A percentile compares a stretch with the other conserved stretches of the same genome.
Evolutionary conservation across 495 filamentous ascomycete species (phyloP).

Genomic region (Aspergillus homomorphus): DNA sequence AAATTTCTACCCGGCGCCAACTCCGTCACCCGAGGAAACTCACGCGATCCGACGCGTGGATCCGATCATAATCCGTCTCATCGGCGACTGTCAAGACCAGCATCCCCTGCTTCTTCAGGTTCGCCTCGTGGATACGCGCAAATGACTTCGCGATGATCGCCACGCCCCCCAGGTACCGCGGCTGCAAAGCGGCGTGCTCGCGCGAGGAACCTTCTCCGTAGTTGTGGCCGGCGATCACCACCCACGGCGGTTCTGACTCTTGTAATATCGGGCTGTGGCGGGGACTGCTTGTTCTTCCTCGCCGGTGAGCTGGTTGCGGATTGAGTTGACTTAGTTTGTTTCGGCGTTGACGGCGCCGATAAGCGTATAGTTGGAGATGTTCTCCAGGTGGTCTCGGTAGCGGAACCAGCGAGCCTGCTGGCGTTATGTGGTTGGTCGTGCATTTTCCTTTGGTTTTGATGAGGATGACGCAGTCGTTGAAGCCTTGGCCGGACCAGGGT

Average conservation of each 20-base stretch:
- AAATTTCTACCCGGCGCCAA: constrained; percentile 5
- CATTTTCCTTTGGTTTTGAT: constrained; percentile 94
- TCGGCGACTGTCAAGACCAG: constrained; percentile 84
- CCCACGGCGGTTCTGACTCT: constrained; percentile 81
- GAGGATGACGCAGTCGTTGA: constrained; percentile 70
- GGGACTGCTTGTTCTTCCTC: constrained; percentile 72
- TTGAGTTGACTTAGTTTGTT: constrained; percentile 85
- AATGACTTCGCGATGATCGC: constrained; percentile 88
- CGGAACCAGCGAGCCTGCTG: constrained; percentile 89
- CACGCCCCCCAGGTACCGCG: constrained; percentile 83
- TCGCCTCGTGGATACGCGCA: constrained; percentile 95
- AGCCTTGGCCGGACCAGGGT: constrained; percentile 83
- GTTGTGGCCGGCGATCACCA: constrained; percentile 93
- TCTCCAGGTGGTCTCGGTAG: constrained; percentile 93
- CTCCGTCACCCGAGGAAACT: constrained; percentile 68
- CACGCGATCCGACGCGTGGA: constrained; percentile 74
- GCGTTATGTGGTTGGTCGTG: constrained; percentile 93
- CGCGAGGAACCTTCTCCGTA: constrained; percentile 92
- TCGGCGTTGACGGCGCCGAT: constrained; percentile 87
- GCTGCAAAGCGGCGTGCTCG: constrained; percentile 90
- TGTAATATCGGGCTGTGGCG: constrained; percentile 84
- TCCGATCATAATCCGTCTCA: constrained; percentile 87
- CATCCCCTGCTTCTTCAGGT: constrained; percentile 98
- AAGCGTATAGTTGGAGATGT: constrained; percentile 97
- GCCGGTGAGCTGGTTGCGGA: constrained; percentile 72